Percentiles rank a stretch among this genome's conserved stretches.
These are phyloP conservation scores for Neostapfia colusana DNA, from an alignment of 176 grass and related monocot species.

Conservation along the genomic window DNA sequence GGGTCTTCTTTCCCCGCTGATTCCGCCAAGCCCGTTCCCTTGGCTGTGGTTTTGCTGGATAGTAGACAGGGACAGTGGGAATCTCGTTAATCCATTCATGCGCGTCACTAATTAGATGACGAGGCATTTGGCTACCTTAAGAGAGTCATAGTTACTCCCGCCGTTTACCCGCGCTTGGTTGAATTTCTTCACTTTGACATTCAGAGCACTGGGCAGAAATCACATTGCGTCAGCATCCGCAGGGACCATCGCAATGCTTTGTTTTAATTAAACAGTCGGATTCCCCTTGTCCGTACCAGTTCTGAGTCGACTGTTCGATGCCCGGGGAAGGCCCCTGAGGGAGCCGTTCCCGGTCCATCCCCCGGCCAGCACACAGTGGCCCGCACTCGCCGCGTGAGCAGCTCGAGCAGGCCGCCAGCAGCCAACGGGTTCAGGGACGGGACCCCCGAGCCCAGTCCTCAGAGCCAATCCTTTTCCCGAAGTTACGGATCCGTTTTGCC, in stretches of 20 bases:
- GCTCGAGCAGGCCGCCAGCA: neutral
- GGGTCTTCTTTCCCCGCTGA: too few relatives aligned
- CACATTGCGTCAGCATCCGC: constrained; percentile 58
- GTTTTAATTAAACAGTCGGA: constrained; percentile 78
- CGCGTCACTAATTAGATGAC: constrained; percentile 63
- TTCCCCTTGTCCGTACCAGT: constrained; percentile 70
- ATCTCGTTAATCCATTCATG: constrained; percentile 74
- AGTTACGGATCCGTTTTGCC: too few relatives aligned
- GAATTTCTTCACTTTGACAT: constrained; percentile 94
- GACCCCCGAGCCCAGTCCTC: constrained; percentile 59
- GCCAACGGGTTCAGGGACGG: constrained; percentile 21
- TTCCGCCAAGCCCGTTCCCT: too few relatives aligned
- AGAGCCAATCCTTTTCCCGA: constrained; percentile 79
- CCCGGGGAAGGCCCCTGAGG: constrained; percentile 1
- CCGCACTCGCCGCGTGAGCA: constrained; percentile 17
- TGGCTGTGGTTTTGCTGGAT: too few relatives aligned
- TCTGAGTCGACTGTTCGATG: constrained; percentile 15
- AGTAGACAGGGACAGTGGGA: neutral
- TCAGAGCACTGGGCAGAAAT: constrained; percentile 80
- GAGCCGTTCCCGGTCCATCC: constrained; percentile 25
- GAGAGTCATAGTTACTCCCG: constrained; percentile 89
- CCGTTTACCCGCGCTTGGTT: constrained; percentile 70
- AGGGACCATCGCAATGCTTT: constrained; percentile 66
- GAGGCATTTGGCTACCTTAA: constrained; percentile 81
- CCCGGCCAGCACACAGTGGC: neutral